phyloP scores from a whole-genome alignment of 805 yeast genomes.

The Kuraishia piskuri region DNA sequence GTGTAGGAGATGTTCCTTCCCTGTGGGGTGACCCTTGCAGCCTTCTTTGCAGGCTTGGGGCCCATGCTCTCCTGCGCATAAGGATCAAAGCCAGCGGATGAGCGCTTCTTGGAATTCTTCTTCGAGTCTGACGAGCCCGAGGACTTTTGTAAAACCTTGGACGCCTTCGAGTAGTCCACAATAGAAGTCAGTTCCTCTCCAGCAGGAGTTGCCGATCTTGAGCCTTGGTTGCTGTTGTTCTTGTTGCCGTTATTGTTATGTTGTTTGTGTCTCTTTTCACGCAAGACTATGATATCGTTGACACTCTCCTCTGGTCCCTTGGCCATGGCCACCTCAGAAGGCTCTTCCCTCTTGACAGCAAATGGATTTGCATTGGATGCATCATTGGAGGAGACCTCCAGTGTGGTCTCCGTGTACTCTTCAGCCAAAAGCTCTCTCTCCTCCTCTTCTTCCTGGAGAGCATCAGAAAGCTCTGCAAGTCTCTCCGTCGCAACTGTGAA shows the following conservation, averaged over 20 bases:
- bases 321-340: neutral
- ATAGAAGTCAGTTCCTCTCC: neutral
- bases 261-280: neutral
- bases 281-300: neutral
- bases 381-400: neutral
- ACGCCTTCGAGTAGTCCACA: neutral
- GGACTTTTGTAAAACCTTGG: neutral
- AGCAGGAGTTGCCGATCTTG: neutral
- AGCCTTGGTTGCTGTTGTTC: neutral
- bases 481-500: neutral
- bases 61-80: conserved; percentile 30
- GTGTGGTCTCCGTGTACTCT: neutral
- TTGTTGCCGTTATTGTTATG: neutral
- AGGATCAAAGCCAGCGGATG: conserved; percentile 6
- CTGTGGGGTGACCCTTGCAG: conserved; percentile 9
- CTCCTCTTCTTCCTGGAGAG: neutral
- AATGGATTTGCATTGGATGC: neutral
- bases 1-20: neutral
- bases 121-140: neutral
- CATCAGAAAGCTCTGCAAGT: neutral
- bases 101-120: conserved; percentile 4
- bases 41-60: conserved; percentile 44
- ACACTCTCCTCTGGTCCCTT: neutral
- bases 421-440: neutral
- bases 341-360: neutral